These are phyloP conservation scores for Naganishia antarctica DNA, from an alignment of 768 basidiomycete genomes.

Conservation along the genomic window DNA sequence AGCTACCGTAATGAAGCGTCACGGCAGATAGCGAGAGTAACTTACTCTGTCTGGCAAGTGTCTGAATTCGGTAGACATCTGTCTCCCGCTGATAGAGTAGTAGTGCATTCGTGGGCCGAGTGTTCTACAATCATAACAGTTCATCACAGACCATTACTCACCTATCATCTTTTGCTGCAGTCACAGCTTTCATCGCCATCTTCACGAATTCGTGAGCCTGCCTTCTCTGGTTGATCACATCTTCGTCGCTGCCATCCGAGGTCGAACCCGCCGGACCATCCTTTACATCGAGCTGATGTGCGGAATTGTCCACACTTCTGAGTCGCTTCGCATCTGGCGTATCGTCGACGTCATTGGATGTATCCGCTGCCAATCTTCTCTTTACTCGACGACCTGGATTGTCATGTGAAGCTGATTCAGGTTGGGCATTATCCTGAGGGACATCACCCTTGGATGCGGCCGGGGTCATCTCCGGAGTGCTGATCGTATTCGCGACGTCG, in stretches of 20 bases:
- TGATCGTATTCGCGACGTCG: too few relatives aligned
- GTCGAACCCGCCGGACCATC: too few relatives aligned
- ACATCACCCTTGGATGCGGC: not conserved
- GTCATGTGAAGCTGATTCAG: not conserved
- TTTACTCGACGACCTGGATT: slow-evolving; percentile 5
- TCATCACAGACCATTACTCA: too few relatives aligned
- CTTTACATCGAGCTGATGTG: not conserved
- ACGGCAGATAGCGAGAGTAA: too few relatives aligned
- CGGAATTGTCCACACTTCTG: not conserved
- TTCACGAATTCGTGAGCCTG: slow-evolving; percentile 10
- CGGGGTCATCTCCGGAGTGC: not conserved
- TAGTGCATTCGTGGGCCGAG: not conserved
- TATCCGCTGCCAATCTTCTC: not conserved
- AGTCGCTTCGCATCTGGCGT: slow-evolving; percentile 12
- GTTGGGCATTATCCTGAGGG: not conserved
- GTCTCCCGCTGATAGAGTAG: not conserved
- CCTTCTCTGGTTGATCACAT: not conserved
- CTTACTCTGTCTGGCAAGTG: slow-evolving; percentile 13
- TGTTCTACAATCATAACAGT: not conserved
- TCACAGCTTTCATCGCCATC: slow-evolving; percentile 14
- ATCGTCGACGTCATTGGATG: not conserved
- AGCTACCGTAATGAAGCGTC: too few relatives aligned
- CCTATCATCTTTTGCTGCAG: slow-evolving; percentile 12
- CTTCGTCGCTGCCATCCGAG: not conserved
- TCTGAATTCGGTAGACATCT: slow-evolving; percentile 6